Conservation (phyloP, 495 filamentous ascomycete species). For the Penicillium odoratum region DNA sequence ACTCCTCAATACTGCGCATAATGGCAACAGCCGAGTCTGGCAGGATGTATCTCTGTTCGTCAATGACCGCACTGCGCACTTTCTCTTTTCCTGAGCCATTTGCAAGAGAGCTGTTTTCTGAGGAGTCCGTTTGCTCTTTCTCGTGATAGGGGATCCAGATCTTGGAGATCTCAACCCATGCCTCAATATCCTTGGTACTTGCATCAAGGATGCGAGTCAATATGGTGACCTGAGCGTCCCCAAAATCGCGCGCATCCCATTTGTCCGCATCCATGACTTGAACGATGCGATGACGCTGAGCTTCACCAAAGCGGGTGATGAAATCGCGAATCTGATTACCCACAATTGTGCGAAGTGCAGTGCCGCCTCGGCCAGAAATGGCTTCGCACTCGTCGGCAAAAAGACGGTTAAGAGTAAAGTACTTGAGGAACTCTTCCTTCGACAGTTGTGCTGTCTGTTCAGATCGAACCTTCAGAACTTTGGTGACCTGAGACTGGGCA, state of each 20-base stretch:
- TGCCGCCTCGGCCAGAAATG: conserved; percentile 84
- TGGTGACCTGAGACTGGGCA: conserved; percentile 88
- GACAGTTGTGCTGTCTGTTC: conserved; percentile 77
- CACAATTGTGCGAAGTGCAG: conserved; percentile 80
- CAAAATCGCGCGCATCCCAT: conserved; percentile 89
- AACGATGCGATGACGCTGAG: conserved; percentile 75
- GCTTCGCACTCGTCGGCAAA: conserved; percentile 98
- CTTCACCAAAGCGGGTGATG: conserved; percentile 70
- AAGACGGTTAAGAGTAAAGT: conserved; percentile 89
- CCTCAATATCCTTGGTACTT: conserved; percentile 75
- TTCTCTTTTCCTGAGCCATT: conserved; percentile 70
- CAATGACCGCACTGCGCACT: conserved; percentile 70
- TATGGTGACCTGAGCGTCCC: conserved; percentile 60
- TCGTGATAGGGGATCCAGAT: conserved; percentile 62
- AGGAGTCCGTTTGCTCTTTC: conserved; percentile 24
- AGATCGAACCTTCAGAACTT: conserved; percentile 85
- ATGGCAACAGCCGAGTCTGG: conserved; percentile 78
- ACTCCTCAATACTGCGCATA: conserved; percentile 76
- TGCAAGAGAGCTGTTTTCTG: conserved; percentile 29
- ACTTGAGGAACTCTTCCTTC: conserved; percentile 78
- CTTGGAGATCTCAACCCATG: conserved; percentile 69
- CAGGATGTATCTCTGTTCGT: conserved; percentile 82
- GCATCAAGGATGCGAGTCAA: conserved; percentile 69
- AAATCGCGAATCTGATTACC: conserved; percentile 92
- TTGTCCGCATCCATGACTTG: conserved; percentile 84